Percentiles rank a stretch among this genome's conserved stretches.
phyloP scores from a whole-genome alignment of 2,329 filamentous ascomycete species.

The Beauveria rudraprayagi region DNA sequence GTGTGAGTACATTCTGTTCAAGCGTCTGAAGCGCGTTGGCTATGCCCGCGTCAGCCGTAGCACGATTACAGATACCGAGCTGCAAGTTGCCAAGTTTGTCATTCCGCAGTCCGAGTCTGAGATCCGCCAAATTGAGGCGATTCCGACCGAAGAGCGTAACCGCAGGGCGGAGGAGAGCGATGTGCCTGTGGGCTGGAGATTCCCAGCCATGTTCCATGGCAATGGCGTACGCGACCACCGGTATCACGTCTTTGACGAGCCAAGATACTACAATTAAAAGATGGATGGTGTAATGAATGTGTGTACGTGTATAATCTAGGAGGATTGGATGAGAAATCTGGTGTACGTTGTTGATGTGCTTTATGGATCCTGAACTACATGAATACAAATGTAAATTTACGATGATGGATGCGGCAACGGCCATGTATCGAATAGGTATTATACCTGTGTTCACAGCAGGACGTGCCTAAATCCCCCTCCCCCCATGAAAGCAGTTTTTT shows the following conservation, averaged over 20 bases:
- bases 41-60: conserved; percentile 84
- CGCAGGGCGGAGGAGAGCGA: conserved; percentile 58
- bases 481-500: no score
- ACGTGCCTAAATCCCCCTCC: no score
- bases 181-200: conserved; percentile 69
- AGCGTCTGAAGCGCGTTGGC: conserved; percentile 73
- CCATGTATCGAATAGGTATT: not conserved
- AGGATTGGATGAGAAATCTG: not conserved
- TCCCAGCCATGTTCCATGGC: conserved; percentile 77
- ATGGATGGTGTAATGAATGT: not conserved
- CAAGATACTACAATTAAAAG: conserved; percentile 55
- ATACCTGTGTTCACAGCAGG: not conserved
- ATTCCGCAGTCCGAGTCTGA: conserved; percentile 60
- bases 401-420: not conserved
- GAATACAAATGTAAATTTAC: not conserved
- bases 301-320: not conserved
- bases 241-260: conserved; percentile 95
- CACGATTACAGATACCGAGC: conserved; percentile 93
- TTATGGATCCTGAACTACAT: not conserved
- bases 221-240: conserved; percentile 79
- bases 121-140: conserved; percentile 32
- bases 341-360: not conserved
- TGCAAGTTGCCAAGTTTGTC: conserved; percentile 93
- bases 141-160: conserved; percentile 47
- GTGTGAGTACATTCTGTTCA: conserved; percentile 99